Base-by-base conservation (phyloP, 108 stramenopile species). In the Aurantiochytrium sp. region DNA sequence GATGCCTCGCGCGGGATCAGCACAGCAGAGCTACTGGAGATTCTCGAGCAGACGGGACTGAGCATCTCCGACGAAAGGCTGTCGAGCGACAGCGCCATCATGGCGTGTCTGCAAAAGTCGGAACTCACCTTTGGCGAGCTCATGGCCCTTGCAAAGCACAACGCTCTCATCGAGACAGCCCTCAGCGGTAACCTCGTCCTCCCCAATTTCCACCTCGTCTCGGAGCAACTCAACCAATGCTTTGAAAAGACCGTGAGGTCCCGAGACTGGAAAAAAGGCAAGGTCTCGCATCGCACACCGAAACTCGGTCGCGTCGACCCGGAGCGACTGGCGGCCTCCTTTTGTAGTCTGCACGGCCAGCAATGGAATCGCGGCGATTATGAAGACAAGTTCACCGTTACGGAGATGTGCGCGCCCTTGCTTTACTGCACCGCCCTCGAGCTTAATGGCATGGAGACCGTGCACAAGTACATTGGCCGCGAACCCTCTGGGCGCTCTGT, bases 371-470 rank as follows among this genome's bases (percentile, higher is more conserved):
- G 76, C n/a, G 76, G 76, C 25, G 76, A 83, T 35, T 83, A 53
- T 45, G 76, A 83, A 35, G 76, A 83, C 14, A 47, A 53, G 25
- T 83, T 83, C 4, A 83, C 76, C 28, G 49, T 83, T 18, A 47
- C 45, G 6, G 76, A 83, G 51, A 83, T 83, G 45, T 83, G 76
- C 51, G 76, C 49, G 19, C 76, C 76, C 12, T 1, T 83, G 10
- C 76, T 83, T 35, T 83, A 83, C 51, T 83, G 76, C 76, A 53
- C 76, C n/a, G 76, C 76, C 6, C 76, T 83, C 45, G 51, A 83
- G 5, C 49, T 53, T 16, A 83, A 53, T 35, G 76, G 76, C 76
- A 83, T 83, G 76, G 49, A 83, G 51, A 21, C 23, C 51, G 76
- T 83, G 25, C 76, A 83, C 28, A 28, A 83, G 51, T 83, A 16